Conservation (phyloP, 768 basidiomycete genomes). For the Hericium rajendrae region DNA sequence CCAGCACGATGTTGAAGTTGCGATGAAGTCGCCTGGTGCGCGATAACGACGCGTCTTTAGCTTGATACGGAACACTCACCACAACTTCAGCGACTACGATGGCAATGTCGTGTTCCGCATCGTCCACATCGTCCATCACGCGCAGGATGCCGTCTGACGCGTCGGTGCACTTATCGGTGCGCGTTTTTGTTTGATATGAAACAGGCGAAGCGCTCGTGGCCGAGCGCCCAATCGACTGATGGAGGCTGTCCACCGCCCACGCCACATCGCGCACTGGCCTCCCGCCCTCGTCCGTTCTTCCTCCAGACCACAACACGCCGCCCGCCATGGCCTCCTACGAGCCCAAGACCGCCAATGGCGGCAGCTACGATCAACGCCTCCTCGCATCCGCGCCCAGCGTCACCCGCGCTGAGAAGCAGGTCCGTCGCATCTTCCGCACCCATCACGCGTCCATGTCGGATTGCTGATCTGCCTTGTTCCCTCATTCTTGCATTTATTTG, state of each 20-base stretch:
- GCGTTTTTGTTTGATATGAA: too few relatives aligned
- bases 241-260: background rate
- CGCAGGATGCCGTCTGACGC: too few relatives aligned
- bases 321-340: constrained; percentile 7
- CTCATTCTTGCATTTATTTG: background rate
- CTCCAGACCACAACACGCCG: background rate
- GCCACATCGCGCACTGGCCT: background rate
- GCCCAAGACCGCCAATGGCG: background rate
- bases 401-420: constrained; percentile 24
- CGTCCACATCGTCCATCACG: too few relatives aligned
- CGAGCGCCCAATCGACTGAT: background rate
- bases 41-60: too few relatives aligned
- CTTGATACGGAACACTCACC: too few relatives aligned
- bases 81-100: too few relatives aligned
- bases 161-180: too few relatives aligned
- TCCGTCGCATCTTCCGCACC: constrained; percentile 1
- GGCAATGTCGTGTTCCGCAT: too few relatives aligned
- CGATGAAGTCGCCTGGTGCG: too few relatives aligned
- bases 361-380: constrained; percentile 21
- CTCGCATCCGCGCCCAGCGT: constrained; percentile 21
- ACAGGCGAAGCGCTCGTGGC: too few relatives aligned
- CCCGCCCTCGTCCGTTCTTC: background rate
- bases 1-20: too few relatives aligned
- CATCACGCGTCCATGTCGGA: background rate
- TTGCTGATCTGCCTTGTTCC: background rate